A percentile compares a stretch with the other conserved stretches of the same genome.
Evolutionary conservation across 1,139 yeast species (phyloP).

Genomic region (Pichiaceae sp.): DNA sequence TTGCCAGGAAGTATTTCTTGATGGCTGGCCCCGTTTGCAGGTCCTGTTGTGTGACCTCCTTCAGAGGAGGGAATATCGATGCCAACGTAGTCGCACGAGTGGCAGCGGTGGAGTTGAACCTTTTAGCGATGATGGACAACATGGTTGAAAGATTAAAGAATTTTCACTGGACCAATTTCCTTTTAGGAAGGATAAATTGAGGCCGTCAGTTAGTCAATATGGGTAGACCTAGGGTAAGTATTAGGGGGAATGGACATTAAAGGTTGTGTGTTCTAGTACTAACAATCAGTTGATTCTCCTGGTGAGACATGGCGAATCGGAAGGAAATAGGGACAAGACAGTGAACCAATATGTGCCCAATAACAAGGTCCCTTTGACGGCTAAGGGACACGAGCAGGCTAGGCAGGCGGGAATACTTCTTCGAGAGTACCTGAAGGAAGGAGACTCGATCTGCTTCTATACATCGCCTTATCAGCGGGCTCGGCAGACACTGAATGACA

Average conservation of each 20-base stretch:
- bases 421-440: conserved; percentile 40
- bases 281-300: conserved; percentile 44
- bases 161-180: conserved; percentile 1
- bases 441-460: conserved; percentile 50
- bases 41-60: conserved; percentile 16
- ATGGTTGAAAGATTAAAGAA: conserved; percentile 1
- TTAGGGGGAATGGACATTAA: conserved; percentile 1
- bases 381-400: conserved; percentile 63
- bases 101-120: conserved; percentile 11
- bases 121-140: neutral
- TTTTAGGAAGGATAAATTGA: neutral
- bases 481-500: conserved; percentile 68
- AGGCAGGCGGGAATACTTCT: conserved; percentile 56
- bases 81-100: conserved; percentile 7
- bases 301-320: conserved; percentile 87
- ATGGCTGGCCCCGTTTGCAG: conserved; percentile 14
- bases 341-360: conserved; percentile 73
- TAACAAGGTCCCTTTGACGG: conserved; percentile 67
- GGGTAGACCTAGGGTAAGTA: conserved; percentile 56
- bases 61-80: conserved; percentile 19
- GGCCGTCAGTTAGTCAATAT: conserved; percentile 24
- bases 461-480: conserved; percentile 83
- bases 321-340: conserved; percentile 75
- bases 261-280: conserved; percentile 3
- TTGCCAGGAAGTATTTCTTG: conserved; percentile 36